Conservation (phyloP, 768 basidiomycete species). For the Russula griseocarnosa region DNA sequence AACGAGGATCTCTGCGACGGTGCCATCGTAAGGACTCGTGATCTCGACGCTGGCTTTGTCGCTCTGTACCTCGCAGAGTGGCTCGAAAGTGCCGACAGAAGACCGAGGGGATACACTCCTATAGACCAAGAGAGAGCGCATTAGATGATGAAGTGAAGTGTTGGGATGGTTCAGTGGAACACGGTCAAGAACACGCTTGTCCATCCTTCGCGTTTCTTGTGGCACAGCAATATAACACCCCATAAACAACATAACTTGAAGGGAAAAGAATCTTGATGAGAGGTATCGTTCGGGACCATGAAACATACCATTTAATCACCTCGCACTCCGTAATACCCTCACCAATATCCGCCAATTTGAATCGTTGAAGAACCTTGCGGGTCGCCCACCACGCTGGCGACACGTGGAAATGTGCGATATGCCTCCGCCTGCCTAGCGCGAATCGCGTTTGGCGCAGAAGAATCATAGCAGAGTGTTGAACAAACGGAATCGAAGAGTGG, state of each 20-base stretch:
- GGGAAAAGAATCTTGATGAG: not conserved
- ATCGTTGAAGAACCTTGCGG: constrained; percentile 47
- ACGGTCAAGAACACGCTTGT: not conserved
- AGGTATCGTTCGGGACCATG: not conserved
- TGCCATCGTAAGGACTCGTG: constrained; percentile 79
- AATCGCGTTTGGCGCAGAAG: constrained; percentile 15
- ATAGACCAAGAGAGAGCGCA: not conserved
- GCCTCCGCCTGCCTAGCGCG: constrained; percentile 2
- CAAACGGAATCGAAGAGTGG: not conserved
- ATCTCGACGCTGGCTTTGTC: constrained; percentile 92
- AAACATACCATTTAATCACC: constrained; percentile 72
- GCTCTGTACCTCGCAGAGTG: constrained; percentile 80
- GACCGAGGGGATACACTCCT: constrained; percentile 62
- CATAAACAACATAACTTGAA: not conserved
- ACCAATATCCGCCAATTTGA: constrained; percentile 82
- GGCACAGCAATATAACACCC: not conserved
- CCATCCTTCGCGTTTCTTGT: not conserved
- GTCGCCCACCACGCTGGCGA: constrained; percentile 34
- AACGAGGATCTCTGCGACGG: constrained; percentile 67
- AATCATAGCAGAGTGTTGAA: constrained; percentile 9
- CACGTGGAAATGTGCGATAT: constrained; percentile 36
- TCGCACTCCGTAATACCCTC: constrained; percentile 92
- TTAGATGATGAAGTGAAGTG: constrained; percentile 19
- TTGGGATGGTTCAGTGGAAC: not conserved
- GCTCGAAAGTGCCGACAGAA: constrained; percentile 59